These are phyloP conservation scores for Hevea brasiliensis DNA, from an alignment of 345 rosid genomes.

Conservation along the genomic window DNA sequence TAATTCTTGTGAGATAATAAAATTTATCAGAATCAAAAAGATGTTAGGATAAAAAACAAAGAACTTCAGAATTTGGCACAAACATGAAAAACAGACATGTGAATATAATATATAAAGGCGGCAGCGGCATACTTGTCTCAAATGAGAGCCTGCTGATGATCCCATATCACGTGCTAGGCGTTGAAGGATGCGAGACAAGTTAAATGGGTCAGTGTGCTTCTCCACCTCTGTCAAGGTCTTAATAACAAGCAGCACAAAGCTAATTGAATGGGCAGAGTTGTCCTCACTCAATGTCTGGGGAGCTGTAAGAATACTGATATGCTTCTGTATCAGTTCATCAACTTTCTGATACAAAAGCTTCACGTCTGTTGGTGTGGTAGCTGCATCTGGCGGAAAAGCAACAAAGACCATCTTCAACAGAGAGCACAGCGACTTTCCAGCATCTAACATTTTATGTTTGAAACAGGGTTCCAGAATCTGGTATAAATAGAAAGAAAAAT, in stretches of 20 bases:
- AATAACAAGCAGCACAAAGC: constrained; percentile 91
- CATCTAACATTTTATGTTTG: constrained; percentile 89
- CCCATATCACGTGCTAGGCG: constrained; percentile 93
- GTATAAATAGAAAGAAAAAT: constrained; percentile 5
- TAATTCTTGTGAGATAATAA: neutral
- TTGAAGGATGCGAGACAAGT: constrained; percentile 82
- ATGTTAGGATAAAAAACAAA: neutral
- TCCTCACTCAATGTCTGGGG: constrained; percentile 77
- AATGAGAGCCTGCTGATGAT: constrained; percentile 70
- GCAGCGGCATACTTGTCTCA: constrained; percentile 69
- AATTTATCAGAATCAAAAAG: neutral
- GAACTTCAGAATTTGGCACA: neutral
- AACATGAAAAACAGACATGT: neutral
- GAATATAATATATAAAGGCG: neutral
- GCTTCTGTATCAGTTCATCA: constrained; percentile 87
- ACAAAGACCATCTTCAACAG: constrained; percentile 91
- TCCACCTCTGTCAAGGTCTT: constrained; percentile 90
- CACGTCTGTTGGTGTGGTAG: constrained; percentile 67
- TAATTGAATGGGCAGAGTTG: constrained; percentile 62
- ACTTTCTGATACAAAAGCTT: constrained; percentile 82
- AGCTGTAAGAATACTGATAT: constrained; percentile 61
- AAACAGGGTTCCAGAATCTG: constrained; percentile 98
- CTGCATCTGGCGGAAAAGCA: constrained; percentile 81
- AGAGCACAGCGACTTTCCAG: constrained; percentile 92
- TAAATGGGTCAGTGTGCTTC: constrained; percentile 70